Base-by-base conservation (phyloP, 2,329 filamentous ascomycete species). In the Fusarium irregulare region DNA sequence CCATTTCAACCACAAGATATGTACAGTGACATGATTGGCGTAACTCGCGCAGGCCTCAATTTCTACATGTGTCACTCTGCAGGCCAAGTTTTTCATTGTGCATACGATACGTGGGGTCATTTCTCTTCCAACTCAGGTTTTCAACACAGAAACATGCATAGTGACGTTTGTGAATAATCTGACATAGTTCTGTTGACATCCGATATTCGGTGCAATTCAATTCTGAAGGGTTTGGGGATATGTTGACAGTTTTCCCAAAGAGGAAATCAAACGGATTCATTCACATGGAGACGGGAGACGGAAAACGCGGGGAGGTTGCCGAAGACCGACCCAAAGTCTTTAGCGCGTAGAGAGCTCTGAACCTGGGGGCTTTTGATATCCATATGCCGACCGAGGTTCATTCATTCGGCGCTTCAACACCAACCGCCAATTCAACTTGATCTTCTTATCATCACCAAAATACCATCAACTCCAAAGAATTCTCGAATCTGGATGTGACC, bases 321-420 rank as follows among this genome's bases (percentile, higher is more conserved):
- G 63, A 66, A 60, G 20, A n/a, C 63, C 48, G 55, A 55, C 13
- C 40, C 40, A 27, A n/a, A 9, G 27, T 27, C 45, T 44, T 60
- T 60, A 61, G 66, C 66, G 55, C 53, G 18, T 28, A 11, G 45
- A 11, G 45, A 51, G 51, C 40, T 58, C 67, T 54, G 32, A 51
- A 27, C 32, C 18, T 51, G 32, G 48, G 32, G 48, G 34, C 34
- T 37, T 18, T 32, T 51, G 32, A 50, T 16, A 28, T 51, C 20
- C 67, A 50, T 7, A 28, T 51, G 32, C 66, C 62, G 67, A 41
- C 67, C 67, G 67, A 70, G 67, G 67, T 62, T 66, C 55, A 69
- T 62, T 49, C 45, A 37, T 37, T 50, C 47, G 25, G 32, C 20
- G 16, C 40, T 57, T 54, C 32, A 70, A 66, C 66, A 44, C 11